A percentile compares a stretch with the other conserved stretches of the same genome.
These are phyloP conservation scores for Isoetes engelmannii DNA, from an alignment of 83 land plant species.

Conservation along the genomic window DNA sequence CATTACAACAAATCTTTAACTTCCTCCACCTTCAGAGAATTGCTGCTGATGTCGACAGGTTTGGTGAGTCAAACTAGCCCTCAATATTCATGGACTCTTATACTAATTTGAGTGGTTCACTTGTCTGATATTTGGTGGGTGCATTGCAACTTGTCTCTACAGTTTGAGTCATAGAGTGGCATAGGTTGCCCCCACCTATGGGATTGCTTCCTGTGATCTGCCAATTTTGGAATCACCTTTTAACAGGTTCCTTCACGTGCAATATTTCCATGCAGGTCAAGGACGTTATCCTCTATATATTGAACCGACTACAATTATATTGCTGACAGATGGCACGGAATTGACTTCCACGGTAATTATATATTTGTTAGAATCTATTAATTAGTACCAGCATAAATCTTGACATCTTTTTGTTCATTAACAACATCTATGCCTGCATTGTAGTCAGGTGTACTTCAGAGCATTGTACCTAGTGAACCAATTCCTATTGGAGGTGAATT, in stretches of 20 bases:
- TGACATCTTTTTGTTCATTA: neutral
- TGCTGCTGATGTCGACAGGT: slow-evolving; percentile 25
- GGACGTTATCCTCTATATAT: slow-evolving; percentile 26
- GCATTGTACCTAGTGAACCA: slow-evolving; percentile 20
- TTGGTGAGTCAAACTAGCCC: slow-evolving; percentile 5
- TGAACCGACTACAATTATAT: slow-evolving; percentile 31
- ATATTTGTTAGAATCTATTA: neutral
- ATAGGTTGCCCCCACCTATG: no score
- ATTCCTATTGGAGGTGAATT: slow-evolving; percentile 23
- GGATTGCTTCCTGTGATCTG: no score
- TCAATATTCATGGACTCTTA: no score
- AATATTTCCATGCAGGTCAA: slow-evolving; percentile 28
- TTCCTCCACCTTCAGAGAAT: slow-evolving; percentile 30
- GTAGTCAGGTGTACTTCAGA: slow-evolving; percentile 25
- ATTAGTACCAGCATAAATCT: neutral
- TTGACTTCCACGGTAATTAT: slow-evolving; percentile 24
- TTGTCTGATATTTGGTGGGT: slow-evolving; percentile 5
- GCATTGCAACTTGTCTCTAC: neutral
- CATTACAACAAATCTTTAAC: slow-evolving; percentile 20
- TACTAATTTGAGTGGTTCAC: neutral
- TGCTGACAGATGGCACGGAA: slow-evolving; percentile 37
- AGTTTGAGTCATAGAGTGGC: neutral
- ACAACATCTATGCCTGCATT: neutral
- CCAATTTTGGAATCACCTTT: neutral
- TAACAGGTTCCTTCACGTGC: neutral